Conservation (phyloP, 768 basidiomycete genomes). For the Suillus subluteus region DNA sequence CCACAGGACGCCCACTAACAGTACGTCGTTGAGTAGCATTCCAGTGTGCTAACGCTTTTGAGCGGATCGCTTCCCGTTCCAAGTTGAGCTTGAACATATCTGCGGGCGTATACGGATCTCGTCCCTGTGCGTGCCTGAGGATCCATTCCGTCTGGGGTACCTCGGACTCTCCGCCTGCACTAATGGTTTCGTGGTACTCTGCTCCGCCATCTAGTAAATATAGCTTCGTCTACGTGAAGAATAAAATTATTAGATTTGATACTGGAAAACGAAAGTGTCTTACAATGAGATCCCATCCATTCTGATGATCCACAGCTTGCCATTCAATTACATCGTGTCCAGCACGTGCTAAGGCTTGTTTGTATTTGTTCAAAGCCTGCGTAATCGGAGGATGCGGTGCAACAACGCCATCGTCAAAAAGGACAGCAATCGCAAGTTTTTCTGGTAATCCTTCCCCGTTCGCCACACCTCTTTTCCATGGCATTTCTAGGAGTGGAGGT, state of each 20-base stretch:
- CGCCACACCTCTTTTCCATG: conserved; percentile 47
- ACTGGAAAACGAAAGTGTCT: conserved; percentile 21
- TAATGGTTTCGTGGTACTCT: conserved; percentile 46
- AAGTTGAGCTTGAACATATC: conserved; percentile 50
- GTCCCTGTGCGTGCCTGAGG: conserved; percentile 42
- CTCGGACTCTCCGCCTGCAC: conserved; percentile 35
- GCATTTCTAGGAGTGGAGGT: conserved; percentile 50
- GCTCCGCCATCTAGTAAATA: conserved; percentile 54
- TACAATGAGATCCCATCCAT: conserved; percentile 53
- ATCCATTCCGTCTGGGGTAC: conserved; percentile 51
- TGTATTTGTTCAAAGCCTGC: conserved; percentile 43
- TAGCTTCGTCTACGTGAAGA: conserved; percentile 39
- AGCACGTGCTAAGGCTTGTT: conserved; percentile 42
- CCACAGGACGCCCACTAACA: conserved; percentile 47
- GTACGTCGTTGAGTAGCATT: conserved; percentile 42
- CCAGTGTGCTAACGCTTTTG: conserved; percentile 47
- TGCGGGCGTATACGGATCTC: conserved; percentile 40
- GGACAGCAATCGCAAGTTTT: conserved; percentile 47
- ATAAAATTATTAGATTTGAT: conserved; percentile 13
- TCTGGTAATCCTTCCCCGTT: conserved; percentile 42
- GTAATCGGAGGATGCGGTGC: conserved; percentile 51
- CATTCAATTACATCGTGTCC: conserved; percentile 58
- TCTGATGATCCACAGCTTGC: conserved; percentile 46
- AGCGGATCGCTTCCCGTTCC: conserved; percentile 46
- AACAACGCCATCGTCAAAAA: conserved; percentile 56